These are phyloP conservation scores for Galeopsis tetrahit DNA, from an alignment of 257 asterid genomes.

Conservation along the genomic window DNA sequence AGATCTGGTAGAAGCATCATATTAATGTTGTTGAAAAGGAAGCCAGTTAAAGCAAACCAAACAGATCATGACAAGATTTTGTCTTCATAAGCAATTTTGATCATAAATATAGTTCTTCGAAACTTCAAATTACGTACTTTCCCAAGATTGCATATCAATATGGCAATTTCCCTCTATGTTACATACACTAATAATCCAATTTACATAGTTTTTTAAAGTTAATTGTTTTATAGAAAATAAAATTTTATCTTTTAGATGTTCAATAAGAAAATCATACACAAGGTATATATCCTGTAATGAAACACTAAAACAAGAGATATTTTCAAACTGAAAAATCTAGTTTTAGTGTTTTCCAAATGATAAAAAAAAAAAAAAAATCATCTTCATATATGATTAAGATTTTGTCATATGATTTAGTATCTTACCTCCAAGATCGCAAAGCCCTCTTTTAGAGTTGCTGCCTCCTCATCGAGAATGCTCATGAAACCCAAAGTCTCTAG, in stretches of 20 bases:
- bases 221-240: too few relatives aligned
- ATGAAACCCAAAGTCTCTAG: conserved; percentile 64
- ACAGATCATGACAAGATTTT: background rate
- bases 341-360: conserved; percentile 9
- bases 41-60: background rate
- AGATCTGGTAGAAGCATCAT: background rate
- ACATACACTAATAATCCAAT: too few relatives aligned
- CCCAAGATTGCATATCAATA: background rate
- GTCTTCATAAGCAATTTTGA: background rate
- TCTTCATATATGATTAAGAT: background rate
- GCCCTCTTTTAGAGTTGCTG: conserved; percentile 46
- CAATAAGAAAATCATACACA: background rate
- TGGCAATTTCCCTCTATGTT: background rate
- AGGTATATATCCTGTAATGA: background rate
- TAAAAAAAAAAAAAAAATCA: background rate
- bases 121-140: background rate
- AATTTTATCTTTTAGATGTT: background rate
- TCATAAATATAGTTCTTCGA: background rate
- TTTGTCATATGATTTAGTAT: background rate
- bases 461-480: conserved; percentile 66
- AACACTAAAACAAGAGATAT: background rate
- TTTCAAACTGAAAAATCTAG: background rate
- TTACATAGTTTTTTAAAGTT: background rate
- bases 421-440: conserved; percentile 62
- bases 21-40: background rate